Base-by-base conservation (phyloP, 2,329 filamentous ascomycete species). In the Epichloe gansuensis region DNA sequence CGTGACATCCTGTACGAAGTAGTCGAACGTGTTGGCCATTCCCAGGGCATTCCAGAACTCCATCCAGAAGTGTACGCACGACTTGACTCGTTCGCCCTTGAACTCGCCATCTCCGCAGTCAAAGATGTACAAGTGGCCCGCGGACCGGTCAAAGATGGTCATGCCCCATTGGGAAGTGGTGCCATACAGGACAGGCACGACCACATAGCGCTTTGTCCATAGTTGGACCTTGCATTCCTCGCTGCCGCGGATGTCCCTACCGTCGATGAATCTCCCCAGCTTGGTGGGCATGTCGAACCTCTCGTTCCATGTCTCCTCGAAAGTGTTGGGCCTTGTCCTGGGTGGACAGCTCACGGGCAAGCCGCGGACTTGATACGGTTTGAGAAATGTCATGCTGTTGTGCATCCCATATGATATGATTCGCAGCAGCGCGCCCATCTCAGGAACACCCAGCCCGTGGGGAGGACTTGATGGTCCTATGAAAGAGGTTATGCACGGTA, bases 131-230 rank as follows among this genome's bases (percentile, higher is more conserved):
- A 61, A 35, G 11, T 59, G 50, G 5, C 55, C 51, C 5, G 28
- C 25, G 9, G 44, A 5, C 11, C 59, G 58, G 50, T 61, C 59
- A 38, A 60, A 61, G 37, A 61, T 51, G 50, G 56, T 58, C 56
- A 61, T 59, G 50, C 48, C 52, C 59, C 58, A 60, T 35, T 58
- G 53, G 34, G 17, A n/a, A 6, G 39, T 17, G 38, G 21, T 6
- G 15, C 43, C 51, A 21, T 54, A 53, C 42, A 46, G 35, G 34
- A 60, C 41, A 17, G 59, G 57, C n/a, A 53, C 56, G 3, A 59
- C 54, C 11, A 59, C 45, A 43, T 52, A 60, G 4, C 56, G 53
- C 17, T 42, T 50, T 25, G 46, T 44, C 44, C 50, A 52, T 15
- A 58, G 35, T 3, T 34, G 42, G n/a, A 28, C 12, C 41, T 47